Base-by-base conservation (phyloP, 2,329 filamentous ascomycete species). In the Penicillium crustosum region DNA sequence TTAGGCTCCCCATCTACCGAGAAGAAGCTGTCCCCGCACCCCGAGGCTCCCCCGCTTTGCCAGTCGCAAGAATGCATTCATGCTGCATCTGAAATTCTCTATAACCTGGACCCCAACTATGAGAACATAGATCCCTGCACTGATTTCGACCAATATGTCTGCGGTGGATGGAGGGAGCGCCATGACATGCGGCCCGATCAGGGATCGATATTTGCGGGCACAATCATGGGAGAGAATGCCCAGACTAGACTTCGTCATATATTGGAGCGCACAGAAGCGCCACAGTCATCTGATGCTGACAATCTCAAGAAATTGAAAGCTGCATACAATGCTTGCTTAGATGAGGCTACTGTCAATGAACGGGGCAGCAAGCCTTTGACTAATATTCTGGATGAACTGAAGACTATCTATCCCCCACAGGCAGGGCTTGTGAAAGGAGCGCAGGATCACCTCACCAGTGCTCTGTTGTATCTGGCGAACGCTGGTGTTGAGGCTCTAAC, bases 131-230 rank as follows among this genome's bases (percentile, higher is more conserved):
- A 90, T 68, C 83, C 88, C 1, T 91, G 88, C 65, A 82, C 79
- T n/a, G 75, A 89, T 66, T 91, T 91, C 59, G 85, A 89, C 59
- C 78, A 86, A 68, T 81, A 86, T 55, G 85, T 86, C 21, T 90
- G 88, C 65, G 86, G 85, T 55, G 87, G 87, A 12, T 90, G 87
- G 83, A 78, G 82, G 52, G 78, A 84, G 23, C 79, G 77, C 10
- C 83, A 89, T 73, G 86, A 89, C 65, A 81, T 90, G 57, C 82
- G 87, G 3, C 76, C 84, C 4, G 88, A 90, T 66, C 83, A 86
- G 61, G 81, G 83, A 35, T 80, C 82, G 63, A 81, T 81, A 35
- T 88, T 86, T 59, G 83, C 86, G 2, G 81, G 82, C 25, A 84
- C 81, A 2, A 79, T 85, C 59, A 86, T 89, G 83, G 75, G 75